These are phyloP conservation scores for Cupressus sempervirens DNA, from an alignment of 75 land plant genomes.

Conservation along the genomic window DNA sequence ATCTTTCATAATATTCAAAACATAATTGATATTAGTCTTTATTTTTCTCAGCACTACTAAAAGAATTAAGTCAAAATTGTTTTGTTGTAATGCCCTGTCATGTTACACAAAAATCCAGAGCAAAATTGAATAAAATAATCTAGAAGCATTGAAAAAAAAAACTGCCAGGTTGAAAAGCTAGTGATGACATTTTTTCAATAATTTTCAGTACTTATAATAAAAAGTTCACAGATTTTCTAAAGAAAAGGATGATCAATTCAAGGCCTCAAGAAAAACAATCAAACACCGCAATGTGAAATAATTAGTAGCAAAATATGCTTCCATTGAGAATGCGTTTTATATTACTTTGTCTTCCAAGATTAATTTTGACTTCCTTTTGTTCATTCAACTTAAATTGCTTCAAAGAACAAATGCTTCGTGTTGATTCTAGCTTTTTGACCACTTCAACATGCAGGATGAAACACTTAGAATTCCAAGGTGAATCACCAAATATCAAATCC, in stretches of 20 bases:
- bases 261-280: neutral
- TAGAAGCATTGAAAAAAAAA: neutral
- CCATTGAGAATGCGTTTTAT: neutral
- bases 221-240: neutral
- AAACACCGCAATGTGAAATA: neutral
- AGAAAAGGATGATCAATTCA: neutral
- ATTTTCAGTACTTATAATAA: neutral
- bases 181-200: neutral
- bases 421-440: too few species aligned
- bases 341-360: neutral
- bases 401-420: neutral
- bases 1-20: neutral
- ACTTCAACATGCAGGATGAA: too few species aligned
- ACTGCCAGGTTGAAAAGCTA: neutral
- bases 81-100: neutral
- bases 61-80: neutral
- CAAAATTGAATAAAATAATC: neutral
- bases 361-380: neutral
- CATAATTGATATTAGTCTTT: neutral
- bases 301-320: neutral
- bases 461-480: too few species aligned
- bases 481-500: too few species aligned
- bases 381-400: neutral
- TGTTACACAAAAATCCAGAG: neutral
- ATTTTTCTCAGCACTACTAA: neutral